phyloP scores from a whole-genome alignment of 257 asterid species.

The Scutellaria minor region DNA sequence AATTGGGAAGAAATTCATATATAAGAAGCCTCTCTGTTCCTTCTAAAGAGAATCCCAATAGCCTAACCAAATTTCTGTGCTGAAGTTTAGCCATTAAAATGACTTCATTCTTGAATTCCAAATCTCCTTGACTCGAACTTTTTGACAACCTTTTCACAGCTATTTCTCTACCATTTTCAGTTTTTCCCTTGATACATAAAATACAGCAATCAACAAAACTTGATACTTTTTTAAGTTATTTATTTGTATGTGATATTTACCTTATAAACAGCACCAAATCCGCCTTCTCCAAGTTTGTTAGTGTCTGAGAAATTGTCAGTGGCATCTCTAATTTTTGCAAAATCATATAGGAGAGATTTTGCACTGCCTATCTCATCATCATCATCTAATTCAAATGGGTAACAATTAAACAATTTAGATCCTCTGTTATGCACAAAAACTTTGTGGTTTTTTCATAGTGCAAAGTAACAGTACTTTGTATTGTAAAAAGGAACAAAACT shows the following conservation, averaged over 20 bases:
- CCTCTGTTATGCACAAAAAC: no score
- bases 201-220: no score
- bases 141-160: constrained; percentile 36
- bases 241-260: not conserved
- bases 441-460: no score
- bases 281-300: constrained; percentile 43
- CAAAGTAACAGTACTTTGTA: no score
- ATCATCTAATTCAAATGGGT: constrained; percentile 4
- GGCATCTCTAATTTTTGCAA: constrained; percentile 32
- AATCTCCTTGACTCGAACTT: constrained; percentile 22
- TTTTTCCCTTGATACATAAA: constrained; percentile 20
- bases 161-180: constrained; percentile 22
- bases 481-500: no score
- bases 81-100: constrained; percentile 30
- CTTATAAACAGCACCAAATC: constrained; percentile 43
- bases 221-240: not conserved
- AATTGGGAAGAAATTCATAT: constrained; percentile 31
- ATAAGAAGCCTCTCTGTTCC: constrained; percentile 34
- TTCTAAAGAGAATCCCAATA: constrained; percentile 25
- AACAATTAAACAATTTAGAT: not conserved
- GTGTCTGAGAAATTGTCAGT: constrained; percentile 36
- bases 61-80: constrained; percentile 34
- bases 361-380: constrained; percentile 1
- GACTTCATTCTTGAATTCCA: constrained; percentile 35
- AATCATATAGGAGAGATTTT: constrained; percentile 35